Percentiles rank a stretch among this genome's conserved stretches.
These are phyloP conservation scores for Monosporascus ibericus DNA, from an alignment of 2,329 filamentous ascomycete species.

Conservation along the genomic window DNA sequence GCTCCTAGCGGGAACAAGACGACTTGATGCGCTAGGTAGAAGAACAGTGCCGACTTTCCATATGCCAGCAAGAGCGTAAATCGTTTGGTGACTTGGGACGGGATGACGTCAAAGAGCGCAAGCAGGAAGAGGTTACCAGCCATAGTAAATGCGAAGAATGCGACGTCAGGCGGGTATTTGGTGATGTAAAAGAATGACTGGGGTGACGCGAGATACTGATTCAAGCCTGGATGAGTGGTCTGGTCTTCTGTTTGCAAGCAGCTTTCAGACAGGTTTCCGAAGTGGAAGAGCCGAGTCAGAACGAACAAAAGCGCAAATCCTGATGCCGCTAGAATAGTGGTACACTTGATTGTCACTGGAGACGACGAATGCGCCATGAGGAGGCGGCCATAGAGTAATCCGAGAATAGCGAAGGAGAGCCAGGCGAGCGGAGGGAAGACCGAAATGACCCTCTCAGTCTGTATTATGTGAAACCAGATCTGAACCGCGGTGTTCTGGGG, in stretches of 20 bases:
- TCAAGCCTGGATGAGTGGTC: conserved; percentile 19
- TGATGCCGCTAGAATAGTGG: conserved; percentile 23
- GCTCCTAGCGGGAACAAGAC: conserved; percentile 23
- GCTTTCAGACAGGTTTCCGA: conserved; percentile 38
- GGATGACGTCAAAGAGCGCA: conserved; percentile 29
- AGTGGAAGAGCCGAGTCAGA: conserved; percentile 32
- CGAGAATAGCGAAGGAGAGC: conserved; percentile 40
- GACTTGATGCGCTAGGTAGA: conserved; percentile 35
- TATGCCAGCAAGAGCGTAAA: conserved; percentile 34
- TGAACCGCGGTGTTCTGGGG: conserved; percentile 19
- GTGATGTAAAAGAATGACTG: conserved; percentile 40
- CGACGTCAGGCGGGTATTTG: conserved; percentile 42
- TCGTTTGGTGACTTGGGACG: conserved; percentile 20
- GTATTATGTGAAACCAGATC: conserved; percentile 36
- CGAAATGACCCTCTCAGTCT: conserved; percentile 26
- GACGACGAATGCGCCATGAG: conserved; percentile 18
- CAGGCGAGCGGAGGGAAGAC: conserved; percentile 39
- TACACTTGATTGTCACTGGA: conserved; percentile 14
- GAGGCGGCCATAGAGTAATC: conserved; percentile 37
- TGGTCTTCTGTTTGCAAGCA: conserved; percentile 36
- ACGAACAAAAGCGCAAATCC: conserved; percentile 32
- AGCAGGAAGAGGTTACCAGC: conserved; percentile 33
- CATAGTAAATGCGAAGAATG: conserved; percentile 37
- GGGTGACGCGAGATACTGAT: conserved; percentile 35
- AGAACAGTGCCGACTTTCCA: conserved; percentile 41